These are phyloP conservation scores for Rhodotorula paludigena DNA, from an alignment of 768 basidiomycete genomes.

Conservation along the genomic window DNA sequence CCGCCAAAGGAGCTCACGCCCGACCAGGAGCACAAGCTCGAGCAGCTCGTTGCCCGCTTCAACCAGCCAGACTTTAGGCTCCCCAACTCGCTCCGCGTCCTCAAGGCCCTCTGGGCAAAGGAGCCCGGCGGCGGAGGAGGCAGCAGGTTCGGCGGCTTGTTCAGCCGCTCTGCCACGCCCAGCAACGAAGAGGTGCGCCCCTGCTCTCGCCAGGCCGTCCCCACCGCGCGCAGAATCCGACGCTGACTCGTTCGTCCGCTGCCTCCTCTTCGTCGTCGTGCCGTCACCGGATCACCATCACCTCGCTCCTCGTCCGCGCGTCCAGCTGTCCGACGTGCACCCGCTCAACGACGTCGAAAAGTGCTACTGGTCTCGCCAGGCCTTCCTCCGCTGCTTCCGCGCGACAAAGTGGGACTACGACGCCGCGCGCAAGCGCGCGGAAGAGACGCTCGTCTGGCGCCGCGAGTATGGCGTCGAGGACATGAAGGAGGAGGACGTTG, in stretches of 20 bases:
- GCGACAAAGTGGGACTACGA: constrained; percentile 67
- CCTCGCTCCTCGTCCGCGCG: neutral
- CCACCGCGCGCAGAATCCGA: neutral
- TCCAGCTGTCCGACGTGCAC: constrained; percentile 5
- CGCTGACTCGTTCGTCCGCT: neutral
- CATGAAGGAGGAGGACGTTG: constrained; percentile 61
- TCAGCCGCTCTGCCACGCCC: constrained; percentile 3
- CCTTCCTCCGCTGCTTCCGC: constrained; percentile 64
- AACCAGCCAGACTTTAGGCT: constrained; percentile 30
- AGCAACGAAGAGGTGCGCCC: constrained; percentile 8
- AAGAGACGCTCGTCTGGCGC: constrained; percentile 71
- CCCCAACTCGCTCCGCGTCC: constrained; percentile 31
- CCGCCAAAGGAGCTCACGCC: constrained; percentile 19
- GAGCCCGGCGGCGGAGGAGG: neutral
- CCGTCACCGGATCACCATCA: neutral
- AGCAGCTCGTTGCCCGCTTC: constrained; percentile 35
- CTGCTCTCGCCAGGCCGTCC: neutral
- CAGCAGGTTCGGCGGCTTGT: constrained; percentile 8
- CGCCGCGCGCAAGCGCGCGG: constrained; percentile 60
- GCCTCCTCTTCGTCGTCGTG: neutral
- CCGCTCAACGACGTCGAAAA: constrained; percentile 36
- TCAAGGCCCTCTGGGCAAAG: constrained; percentile 43
- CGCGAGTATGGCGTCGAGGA: constrained; percentile 67
- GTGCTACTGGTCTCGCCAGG: constrained; percentile 39
- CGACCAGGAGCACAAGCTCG: constrained; percentile 34